Evolutionary conservation across 2,329 filamentous ascomycete species (phyloP).

Genomic region (Bertia moriformis): DNA sequence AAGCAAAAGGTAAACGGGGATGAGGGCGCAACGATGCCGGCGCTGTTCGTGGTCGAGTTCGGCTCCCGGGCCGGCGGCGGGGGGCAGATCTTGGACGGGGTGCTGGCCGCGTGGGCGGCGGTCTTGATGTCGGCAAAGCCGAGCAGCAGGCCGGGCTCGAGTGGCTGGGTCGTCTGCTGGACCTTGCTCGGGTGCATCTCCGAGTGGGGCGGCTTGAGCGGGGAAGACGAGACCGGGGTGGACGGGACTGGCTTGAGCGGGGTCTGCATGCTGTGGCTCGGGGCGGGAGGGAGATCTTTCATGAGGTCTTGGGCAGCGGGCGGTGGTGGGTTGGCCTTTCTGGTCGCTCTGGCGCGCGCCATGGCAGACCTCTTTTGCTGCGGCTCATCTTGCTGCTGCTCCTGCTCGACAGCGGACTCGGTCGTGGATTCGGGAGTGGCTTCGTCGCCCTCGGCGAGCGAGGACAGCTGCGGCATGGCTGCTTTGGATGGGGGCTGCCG

Average conservation of each 20-base stretch:
- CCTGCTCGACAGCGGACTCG: background rate
- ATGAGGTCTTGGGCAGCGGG: background rate
- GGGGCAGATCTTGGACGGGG: constrained; percentile 40
- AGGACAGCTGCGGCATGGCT: background rate
- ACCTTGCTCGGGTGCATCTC: constrained; percentile 88
- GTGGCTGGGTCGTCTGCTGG: constrained; percentile 60
- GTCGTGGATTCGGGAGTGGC: background rate
- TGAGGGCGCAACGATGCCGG: no score
- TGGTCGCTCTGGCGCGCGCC: no score
- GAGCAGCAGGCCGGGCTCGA: constrained; percentile 66
- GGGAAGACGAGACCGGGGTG: background rate
- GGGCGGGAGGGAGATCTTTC: constrained; percentile 3
- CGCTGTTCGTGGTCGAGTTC: no score
- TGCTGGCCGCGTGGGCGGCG: constrained; percentile 32
- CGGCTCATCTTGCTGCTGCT: background rate
- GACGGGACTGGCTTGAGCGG: constrained; percentile 13
- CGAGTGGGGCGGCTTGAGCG: background rate
- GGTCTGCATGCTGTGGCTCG: constrained; percentile 21
- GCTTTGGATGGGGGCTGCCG: no score
- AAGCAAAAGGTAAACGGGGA: constrained; percentile 33
- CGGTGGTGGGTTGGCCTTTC: no score
- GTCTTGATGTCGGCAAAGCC: constrained; percentile 53
- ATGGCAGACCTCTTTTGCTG: background rate
- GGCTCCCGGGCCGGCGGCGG: no score
- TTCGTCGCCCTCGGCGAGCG: background rate